Evolutionary conservation across 495 filamentous ascomycete species (phyloP), one percentile per base, ranked within the genome.

Genomic region (Penicillium lividum): DNA sequence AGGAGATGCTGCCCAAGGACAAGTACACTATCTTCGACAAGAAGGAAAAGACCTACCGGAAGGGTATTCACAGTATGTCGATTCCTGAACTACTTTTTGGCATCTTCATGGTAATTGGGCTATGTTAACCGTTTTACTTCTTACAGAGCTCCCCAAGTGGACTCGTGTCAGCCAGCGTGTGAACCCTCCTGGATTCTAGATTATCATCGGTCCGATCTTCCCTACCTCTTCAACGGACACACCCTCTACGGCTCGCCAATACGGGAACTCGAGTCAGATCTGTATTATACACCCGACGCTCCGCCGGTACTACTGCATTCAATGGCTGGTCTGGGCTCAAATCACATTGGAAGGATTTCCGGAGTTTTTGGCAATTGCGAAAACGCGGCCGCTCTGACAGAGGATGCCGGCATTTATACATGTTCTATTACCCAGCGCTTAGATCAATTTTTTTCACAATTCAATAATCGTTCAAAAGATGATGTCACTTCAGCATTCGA

Each of bases 21-120:
- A 98, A 98, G 74, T 98, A 98, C 78, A 96, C 93, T 22, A 87
- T 98, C 60, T 98, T 98, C 77, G 92, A 95, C 75, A 86, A 92
- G 63, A 97, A 97, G 73, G 93, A 88, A 80, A 96, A 90, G 86
- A 85, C 80, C 60, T 98, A 98, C 76, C 81, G 94, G 71, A 98
- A 98, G 84, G 87, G 89, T 16, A 91, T 98, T 68, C 94, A 96
- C 75, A 98, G 93, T 98, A 80, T 59, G 93, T 89, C 16, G n/a
- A 40, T 46, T 7, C 18, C n/a, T 15, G 18, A 13, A 16, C 15
- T 45, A 43, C 15, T 13, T 29, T 30, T 48, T 11, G 27, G 50
- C 30, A 49, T 56, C 18, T 36, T 63, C 18, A 11, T 48, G 60
- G 33, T 33, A 36, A n/a, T 40, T 16, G 13, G 38, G 38, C 27